Conservation (phyloP, 106 monocot species). For the Triglochin maritima region DNA sequence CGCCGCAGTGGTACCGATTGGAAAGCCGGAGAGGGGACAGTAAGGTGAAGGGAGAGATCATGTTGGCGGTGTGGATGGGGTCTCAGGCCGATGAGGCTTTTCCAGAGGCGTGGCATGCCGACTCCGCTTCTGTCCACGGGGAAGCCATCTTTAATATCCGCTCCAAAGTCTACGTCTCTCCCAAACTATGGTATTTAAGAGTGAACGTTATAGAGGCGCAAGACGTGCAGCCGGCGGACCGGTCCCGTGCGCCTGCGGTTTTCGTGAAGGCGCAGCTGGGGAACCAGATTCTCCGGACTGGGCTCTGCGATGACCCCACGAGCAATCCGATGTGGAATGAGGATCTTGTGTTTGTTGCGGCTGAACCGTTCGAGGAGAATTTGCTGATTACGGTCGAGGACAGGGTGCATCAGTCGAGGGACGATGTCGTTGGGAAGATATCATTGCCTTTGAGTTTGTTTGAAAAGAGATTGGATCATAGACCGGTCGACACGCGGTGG, state of each 20-base stretch:
- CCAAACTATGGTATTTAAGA: constrained; percentile 20
- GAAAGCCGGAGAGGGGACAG: constrained; percentile 42
- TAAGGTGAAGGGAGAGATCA: constrained; percentile 66
- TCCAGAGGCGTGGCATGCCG: constrained; percentile 33
- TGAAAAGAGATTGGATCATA: constrained; percentile 48
- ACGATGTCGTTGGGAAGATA: constrained; percentile 42
- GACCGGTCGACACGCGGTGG: constrained; percentile 41
- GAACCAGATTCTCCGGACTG: constrained; percentile 14
- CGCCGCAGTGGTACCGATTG: constrained; percentile 83
- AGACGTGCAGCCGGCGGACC: constrained; percentile 15
- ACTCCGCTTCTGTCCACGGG: constrained; percentile 11
- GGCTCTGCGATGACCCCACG: background rate
- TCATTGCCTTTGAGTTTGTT: constrained; percentile 31
- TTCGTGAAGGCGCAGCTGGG: constrained; percentile 15
- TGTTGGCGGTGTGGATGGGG: constrained; percentile 76
- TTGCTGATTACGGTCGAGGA: constrained; percentile 45
- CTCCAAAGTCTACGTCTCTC: constrained; percentile 23
- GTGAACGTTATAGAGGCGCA: constrained; percentile 26
- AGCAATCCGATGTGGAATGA: constrained; percentile 55
- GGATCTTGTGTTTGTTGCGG: constrained; percentile 62
- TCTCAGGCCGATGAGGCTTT: constrained; percentile 75
- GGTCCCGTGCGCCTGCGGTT: constrained; percentile 5
- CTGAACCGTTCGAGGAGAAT: constrained; percentile 65
- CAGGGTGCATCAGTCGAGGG: constrained; percentile 35
- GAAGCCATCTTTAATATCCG: constrained; percentile 12